Base-by-base conservation (phyloP, 2,329 filamentous ascomycete genomes). In the Sclerotinia trifoliorum region DNA sequence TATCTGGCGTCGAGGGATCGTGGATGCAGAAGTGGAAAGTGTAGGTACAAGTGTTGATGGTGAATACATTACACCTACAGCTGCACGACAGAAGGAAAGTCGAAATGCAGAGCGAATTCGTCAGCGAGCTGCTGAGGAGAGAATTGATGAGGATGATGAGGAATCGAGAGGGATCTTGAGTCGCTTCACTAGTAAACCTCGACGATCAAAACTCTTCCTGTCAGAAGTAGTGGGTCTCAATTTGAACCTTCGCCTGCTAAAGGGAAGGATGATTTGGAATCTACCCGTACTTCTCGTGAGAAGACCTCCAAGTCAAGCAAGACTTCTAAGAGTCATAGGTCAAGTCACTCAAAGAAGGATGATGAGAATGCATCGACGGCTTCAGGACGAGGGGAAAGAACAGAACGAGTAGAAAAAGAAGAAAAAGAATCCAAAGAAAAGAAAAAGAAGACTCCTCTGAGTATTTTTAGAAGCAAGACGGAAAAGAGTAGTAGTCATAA, bases 51-150 rank as follows among this genome's bases (percentile, higher is more conserved):
- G 76, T 69, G 75, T 76, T 3, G 76, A 77, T 71, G 76, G 73
- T 1, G 76, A 78, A 60, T 76, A 74, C 58, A 77, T 78, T 32
- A 78, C 77, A 1, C 77, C 77, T 0, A 74, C 72, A n/a, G 74
- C 74, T 6, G 72, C 73, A 21, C 71, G 73, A 21, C 73, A 73
- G 42, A 72, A 71, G 66, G 73, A 73, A 13, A 39, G 60, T 51
- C 60, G 60, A 2, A 19, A 32, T 24, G 48, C 57, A 19, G 73
- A 75, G 55, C 60, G 69, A 2, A 75, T 75, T 42, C 67, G 70
- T 13, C 72, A 74, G 32, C 57, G 75, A 15, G 72, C 68, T 17
- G 67, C 69, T 26, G 74, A 76, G 46, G 57, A 68, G 57, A 29
- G 66, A 13, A 39, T 54, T 3, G 66, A 68, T 5, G 66, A 62